Conservation (phyloP, 2,329 filamentous ascomycete species). For the Coniosporium uncinatum region DNA sequence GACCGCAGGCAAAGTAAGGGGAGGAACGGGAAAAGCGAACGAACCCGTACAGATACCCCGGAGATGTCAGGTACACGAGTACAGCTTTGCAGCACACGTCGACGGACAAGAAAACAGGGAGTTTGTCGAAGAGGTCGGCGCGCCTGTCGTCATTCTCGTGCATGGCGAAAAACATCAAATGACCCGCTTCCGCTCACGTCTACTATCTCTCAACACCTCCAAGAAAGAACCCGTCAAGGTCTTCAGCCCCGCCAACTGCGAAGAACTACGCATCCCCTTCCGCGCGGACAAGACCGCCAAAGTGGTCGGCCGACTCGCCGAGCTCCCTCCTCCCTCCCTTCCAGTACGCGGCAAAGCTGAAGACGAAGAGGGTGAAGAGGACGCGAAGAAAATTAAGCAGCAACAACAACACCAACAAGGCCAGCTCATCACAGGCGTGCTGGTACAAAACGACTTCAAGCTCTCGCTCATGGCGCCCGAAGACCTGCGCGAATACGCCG, state of each 20-base stretch:
- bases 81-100: conserved; percentile 94
- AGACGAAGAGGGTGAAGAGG: conserved; percentile 14
- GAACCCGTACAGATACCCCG: conserved; percentile 89
- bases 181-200: conserved; percentile 93
- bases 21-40: conserved; percentile 56
- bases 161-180: conserved; percentile 98
- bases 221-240: conserved; percentile 84
- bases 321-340: conserved; percentile 56
- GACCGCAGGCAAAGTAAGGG: conserved; percentile 53
- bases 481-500: conserved; percentile 92
- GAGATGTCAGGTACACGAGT: conserved; percentile 89
- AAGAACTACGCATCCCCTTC: conserved; percentile 93
- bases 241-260: conserved; percentile 90
- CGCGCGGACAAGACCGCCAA: conserved; percentile 93
- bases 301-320: conserved; percentile 89
- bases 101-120: conserved; percentile 94
- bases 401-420: too few species aligned
- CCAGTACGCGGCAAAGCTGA: conserved; percentile 10
- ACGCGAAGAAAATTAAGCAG: conserved; percentile 14
- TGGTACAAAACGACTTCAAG: conserved; percentile 98
- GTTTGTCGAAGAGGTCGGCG: conserved; percentile 91
- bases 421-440: conserved; percentile 76
- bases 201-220: conserved; percentile 84
- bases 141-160: conserved; percentile 93
- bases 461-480: conserved; percentile 96